phyloP scores from a whole-genome alignment of 768 basidiomycete species.

The Lactifluus pinguis region DNA sequence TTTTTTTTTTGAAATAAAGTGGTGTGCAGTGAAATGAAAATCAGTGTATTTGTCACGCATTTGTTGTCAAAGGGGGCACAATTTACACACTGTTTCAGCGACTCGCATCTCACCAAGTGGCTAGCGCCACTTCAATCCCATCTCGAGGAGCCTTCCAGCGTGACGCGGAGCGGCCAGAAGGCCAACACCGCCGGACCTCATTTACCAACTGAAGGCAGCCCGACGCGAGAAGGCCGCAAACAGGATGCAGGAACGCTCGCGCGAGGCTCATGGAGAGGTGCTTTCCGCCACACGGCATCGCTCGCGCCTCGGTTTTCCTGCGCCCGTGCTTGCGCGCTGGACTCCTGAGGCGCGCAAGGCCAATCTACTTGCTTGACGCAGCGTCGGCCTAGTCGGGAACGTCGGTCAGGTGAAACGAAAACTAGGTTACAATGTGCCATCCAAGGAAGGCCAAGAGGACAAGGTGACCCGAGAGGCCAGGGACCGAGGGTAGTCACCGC shows the following conservation, averaged over 20 bases:
- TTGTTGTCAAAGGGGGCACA: not conserved
- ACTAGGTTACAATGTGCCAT: constrained; percentile 42
- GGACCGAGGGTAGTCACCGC: no score
- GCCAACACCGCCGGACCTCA: constrained; percentile 41
- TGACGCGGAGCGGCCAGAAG: constrained; percentile 36
- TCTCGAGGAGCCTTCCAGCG: constrained; percentile 27
- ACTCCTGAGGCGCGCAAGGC: constrained; percentile 34
- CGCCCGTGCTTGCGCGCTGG: constrained; percentile 49
- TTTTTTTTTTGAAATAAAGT: no score
- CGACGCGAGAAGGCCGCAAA: constrained; percentile 52
- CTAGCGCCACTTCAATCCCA: constrained; percentile 31
- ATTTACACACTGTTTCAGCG: constrained; percentile 21
- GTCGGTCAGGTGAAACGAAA: constrained; percentile 52
- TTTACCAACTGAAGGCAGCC: constrained; percentile 44
- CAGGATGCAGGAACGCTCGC: constrained; percentile 50
- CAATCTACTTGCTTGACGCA: constrained; percentile 43
- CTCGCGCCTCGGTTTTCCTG: constrained; percentile 50
- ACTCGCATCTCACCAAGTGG: constrained; percentile 20
- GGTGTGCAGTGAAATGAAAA: no score
- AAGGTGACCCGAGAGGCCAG: constrained; percentile 22
- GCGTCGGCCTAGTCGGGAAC: constrained; percentile 61
- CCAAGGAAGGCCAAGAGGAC: constrained; percentile 27
- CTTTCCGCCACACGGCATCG: constrained; percentile 39
- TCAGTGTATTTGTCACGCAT: no score
- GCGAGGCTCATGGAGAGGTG: constrained; percentile 59